Percentiles rank a stretch among this genome's conserved stretches.
These are phyloP conservation scores for Saturnispora sanitii DNA, from an alignment of 805 yeast species.

Conservation along the genomic window DNA sequence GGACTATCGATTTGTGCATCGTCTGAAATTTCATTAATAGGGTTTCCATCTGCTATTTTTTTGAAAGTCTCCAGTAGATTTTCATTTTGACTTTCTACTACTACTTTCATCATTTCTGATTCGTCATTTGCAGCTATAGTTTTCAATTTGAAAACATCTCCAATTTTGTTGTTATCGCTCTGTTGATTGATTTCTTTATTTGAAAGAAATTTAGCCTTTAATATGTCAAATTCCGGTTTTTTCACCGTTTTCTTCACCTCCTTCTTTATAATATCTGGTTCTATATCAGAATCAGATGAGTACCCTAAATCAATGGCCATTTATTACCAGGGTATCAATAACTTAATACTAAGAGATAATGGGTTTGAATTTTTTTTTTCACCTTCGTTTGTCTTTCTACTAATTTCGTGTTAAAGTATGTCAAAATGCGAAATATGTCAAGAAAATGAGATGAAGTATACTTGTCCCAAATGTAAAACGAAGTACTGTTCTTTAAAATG, in stretches of 20 bases:
- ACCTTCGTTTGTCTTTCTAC: not conserved
- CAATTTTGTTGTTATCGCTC: not conserved
- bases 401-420: no score
- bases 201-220: not conserved
- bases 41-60: not conserved
- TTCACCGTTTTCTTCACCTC: not conserved
- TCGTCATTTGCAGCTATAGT: not conserved
- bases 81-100: not conserved
- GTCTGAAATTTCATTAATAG: not conserved
- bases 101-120: not conserved
- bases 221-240: not conserved
- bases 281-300: not conserved
- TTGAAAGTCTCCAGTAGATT: not conserved
- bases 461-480: slow-evolving; percentile 38
- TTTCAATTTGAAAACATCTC: not conserved
- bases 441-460: slow-evolving; percentile 30
- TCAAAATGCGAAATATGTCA: slow-evolving; percentile 20
- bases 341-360: no score
- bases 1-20: no score
- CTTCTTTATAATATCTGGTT: not conserved
- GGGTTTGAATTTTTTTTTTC: not conserved
- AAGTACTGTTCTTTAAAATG: slow-evolving; percentile 53
- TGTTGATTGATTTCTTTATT: not conserved
- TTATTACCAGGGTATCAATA: no score
- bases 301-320: not conserved